phyloP scores from a whole-genome alignment of 2,329 filamentous ascomycete genomes.

The Fusarium nematophilum region DNA sequence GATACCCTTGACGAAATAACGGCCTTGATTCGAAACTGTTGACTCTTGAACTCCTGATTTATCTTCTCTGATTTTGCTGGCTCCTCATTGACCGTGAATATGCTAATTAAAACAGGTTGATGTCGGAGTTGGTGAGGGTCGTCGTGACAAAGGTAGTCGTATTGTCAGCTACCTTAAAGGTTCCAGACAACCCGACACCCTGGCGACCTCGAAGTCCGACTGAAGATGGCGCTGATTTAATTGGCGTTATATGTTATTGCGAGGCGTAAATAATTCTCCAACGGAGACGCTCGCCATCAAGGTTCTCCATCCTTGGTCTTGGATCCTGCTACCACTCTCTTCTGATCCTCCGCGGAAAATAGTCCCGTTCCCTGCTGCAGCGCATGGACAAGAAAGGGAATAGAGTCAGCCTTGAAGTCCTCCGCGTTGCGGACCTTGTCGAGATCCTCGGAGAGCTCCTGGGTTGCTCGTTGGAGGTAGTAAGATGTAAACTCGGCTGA shows the following conservation, averaged over 20 bases:
- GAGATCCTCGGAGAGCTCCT: conserved; percentile 79
- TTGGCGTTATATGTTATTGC: neutral
- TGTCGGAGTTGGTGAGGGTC: no score
- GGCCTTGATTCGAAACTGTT: conserved; percentile 4
- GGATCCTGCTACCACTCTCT: conserved; percentile 36
- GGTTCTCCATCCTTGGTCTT: conserved; percentile 28
- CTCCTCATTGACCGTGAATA: neutral
- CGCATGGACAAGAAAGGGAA: conserved; percentile 74
- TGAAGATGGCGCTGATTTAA: neutral
- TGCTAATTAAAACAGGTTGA: neutral
- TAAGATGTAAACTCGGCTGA: conserved; percentile 67
- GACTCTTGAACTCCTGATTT: neutral
- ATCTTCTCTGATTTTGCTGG: neutral
- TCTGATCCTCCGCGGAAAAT: conserved; percentile 61
- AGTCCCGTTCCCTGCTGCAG: conserved; percentile 74
- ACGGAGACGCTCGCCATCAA: conserved; percentile 7
- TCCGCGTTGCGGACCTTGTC: conserved; percentile 75
- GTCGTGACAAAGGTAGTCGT: no score
- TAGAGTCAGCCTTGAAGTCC: conserved; percentile 75
- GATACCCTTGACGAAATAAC: conserved; percentile 43
- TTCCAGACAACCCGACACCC: no score
- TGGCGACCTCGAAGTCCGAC: neutral
- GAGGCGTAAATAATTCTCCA: neutral
- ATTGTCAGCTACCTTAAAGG: no score
- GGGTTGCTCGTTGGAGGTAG: conserved; percentile 76